Evolutionary conservation across 2,329 filamentous ascomycete species (phyloP), one percentile per base, ranked within the genome.

Genomic region (Gnomoniopsis smithogilvyi): DNA sequence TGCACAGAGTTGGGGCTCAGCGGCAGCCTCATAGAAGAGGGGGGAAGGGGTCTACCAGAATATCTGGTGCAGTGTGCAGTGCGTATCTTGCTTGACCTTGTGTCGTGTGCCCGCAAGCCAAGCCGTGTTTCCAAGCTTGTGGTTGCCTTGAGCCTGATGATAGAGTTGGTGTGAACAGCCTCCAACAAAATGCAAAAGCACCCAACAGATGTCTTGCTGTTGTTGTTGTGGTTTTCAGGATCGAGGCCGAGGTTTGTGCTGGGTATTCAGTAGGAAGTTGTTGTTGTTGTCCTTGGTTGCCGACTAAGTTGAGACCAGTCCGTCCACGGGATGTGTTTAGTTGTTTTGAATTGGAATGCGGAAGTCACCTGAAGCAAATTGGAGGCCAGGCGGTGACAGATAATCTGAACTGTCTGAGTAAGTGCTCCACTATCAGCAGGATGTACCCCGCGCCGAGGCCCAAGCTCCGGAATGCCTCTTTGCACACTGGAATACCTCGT

Each of bases 1-100:
- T 62, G 57, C 60, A 62, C 43, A 19, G 38, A 36, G n/a, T 38
- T 22, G 49, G 11, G 33, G 30, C 49, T 51, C 49, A 38, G 33
- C 45, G 24, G 19, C 19, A 26, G 45, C 36, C 36, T 7, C 36
- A 41, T 41, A 12, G 36, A 12, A n/a, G 17, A 2, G 36, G 36
- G 11, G 4, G 26, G 8, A 8, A 30, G 26, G 26, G 26, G 26
- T 30, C 26, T 30, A 8, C 8, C 26, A 41, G 12, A 12, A 12
- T 41, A n/a, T n/a, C n/a, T 36, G 34, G 14, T 2, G n/a, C 3
- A 22, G 17, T 19, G 43, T 45, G 43, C 43, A 45, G 15, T 10
- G 19, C 6, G 43, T 45, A 19, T 45, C n/a, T 3, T 45, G 43
- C n/a, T 3, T 45, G 43, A 19, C 43, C 11, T 45, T 41, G 38